Evolutionary conservation across 2,329 filamentous ascomycete genomes (phyloP), one percentile per base, ranked within the genome.

Genomic region (Trichoderma sp.): DNA sequence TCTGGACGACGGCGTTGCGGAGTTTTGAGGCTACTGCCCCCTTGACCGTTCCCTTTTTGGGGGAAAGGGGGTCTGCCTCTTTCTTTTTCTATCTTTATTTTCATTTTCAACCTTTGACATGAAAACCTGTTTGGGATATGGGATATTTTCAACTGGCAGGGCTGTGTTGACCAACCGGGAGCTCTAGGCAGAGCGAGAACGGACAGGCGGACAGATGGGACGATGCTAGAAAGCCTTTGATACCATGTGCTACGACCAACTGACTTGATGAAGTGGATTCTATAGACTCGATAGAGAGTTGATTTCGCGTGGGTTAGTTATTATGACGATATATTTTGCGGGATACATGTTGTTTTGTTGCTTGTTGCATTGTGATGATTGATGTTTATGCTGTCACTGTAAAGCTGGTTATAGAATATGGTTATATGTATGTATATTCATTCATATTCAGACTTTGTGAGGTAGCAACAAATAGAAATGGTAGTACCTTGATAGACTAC

Each of bases 1-100:
- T 50, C 45, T 31, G 73, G 62, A 63, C 31, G 29, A 76, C 50
- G 77, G 68, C 71, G 75, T 78, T 76, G 27, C 18, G 74, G 74
- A 67, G 74, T 74, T 74, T 35, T 21, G 29, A 21, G n/a, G 41
- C 12, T 71, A 27, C 33, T 38, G 7, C 21, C 41, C 71, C 63
- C 64, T 18, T 60, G 35, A n/a, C 38, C 50, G 66, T 29, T 12
- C 6, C 9, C 16, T 12, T 41, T 29, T 0, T 9, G n/a, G 12
- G 35, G 18, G 38, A 11, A n/a, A 29, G 14, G 29, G 59, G 29
- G n/a, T n/a, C 1, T 8, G 12, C 59, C 27, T 16, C 35, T 71
- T 71, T 72, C 14, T 60, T 31, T 71, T 27, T 12, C 1, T 41
- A 0, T 18, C 16, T 5, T 27, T 27, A n/a, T 41, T 18, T 45